Evolutionary conservation across 805 yeast genomes (phyloP).

Genomic region (Blastobotrys parvus): DNA sequence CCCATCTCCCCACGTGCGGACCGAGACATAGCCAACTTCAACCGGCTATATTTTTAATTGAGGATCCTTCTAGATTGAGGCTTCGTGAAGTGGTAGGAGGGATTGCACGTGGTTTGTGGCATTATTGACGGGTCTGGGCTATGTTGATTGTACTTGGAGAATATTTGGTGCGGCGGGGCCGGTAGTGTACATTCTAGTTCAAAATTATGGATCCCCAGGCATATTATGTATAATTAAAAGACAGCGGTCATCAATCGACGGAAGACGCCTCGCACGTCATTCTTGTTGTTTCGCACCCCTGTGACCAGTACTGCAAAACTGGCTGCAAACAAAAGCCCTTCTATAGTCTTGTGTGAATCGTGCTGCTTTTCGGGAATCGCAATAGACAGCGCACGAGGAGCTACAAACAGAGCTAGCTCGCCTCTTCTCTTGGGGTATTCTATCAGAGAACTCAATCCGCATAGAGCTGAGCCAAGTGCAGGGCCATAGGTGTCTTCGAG

Average conservation of each 20-base stretch:
- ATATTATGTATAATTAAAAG: not conserved
- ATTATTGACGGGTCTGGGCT: too few species aligned
- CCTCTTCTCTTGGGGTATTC: slow-evolving; percentile 36
- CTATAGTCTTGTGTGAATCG: slow-evolving; percentile 5
- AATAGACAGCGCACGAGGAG: slow-evolving; percentile 23
- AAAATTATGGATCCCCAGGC: too few species aligned
- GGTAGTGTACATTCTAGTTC: too few species aligned
- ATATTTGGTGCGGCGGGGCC: too few species aligned
- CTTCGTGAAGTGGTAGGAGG: too few species aligned
- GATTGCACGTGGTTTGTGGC: too few species aligned
- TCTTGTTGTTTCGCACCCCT: not conserved
- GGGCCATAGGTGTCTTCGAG: slow-evolving; percentile 37
- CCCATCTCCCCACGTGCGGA: too few species aligned
- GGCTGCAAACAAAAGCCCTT: slow-evolving; percentile 13
- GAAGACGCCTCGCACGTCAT: slow-evolving; percentile 1
- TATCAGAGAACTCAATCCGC: slow-evolving; percentile 36
- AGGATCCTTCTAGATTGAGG: too few species aligned
- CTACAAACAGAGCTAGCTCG: slow-evolving; percentile 41
- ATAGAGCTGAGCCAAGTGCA: slow-evolving; percentile 32
- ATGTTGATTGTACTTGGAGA: too few species aligned
- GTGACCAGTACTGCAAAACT: slow-evolving; percentile 13
- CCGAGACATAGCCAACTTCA: too few species aligned
- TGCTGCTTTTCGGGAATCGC: slow-evolving; percentile 2
- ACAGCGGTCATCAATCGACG: not conserved
- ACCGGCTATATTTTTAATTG: too few species aligned